A percentile compares a stretch with the other conserved stretches of the same genome.
Evolutionary conservation across 202 grass and related monocot genomes (phyloP).

Genomic region (Zizania palustris): DNA sequence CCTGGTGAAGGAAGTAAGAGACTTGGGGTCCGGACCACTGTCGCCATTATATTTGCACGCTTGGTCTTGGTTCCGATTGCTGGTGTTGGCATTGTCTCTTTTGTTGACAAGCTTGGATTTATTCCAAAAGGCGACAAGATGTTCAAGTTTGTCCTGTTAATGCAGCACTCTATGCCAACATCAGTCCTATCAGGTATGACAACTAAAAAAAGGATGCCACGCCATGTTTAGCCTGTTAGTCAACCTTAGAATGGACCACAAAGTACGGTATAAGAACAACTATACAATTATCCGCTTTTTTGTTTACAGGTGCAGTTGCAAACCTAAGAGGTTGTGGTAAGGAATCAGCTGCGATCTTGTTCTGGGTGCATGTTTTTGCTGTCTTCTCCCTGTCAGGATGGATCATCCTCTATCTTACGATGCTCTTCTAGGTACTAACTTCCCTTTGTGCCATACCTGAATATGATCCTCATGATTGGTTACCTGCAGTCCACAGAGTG

Average conservation of each 20-base stretch:
- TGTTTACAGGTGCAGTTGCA: slow-evolving; percentile 56
- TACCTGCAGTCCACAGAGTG: background rate
- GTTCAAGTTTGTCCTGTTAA: slow-evolving; percentile 64
- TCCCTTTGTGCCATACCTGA: background rate
- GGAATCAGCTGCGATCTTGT: slow-evolving; percentile 61
- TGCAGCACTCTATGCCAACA: slow-evolving; percentile 70
- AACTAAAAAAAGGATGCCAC: background rate
- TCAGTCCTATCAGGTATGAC: slow-evolving; percentile 52
- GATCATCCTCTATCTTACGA: slow-evolving; percentile 50
- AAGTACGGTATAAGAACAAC: background rate
- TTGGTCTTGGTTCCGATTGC: slow-evolving; percentile 56
- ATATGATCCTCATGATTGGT: background rate
- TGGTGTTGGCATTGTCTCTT: slow-evolving; percentile 53
- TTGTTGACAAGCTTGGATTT: slow-evolving; percentile 58
- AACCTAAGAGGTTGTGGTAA: slow-evolving; percentile 71
- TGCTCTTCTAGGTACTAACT: slow-evolving; percentile 48
- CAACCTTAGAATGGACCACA: background rate
- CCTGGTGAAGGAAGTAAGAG: slow-evolving; percentile 58
- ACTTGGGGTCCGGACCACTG: slow-evolving; percentile 51
- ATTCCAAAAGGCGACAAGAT: slow-evolving; percentile 57
- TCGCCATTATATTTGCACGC: slow-evolving; percentile 58
- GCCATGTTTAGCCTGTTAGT: background rate
- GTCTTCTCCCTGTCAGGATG: slow-evolving; percentile 68
- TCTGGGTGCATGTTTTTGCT: slow-evolving; percentile 73
- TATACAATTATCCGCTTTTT: background rate